Evolutionary conservation across 371 early-diverging fungal genomes (phyloP).

Genomic region (Funneliformis caledonium): DNA sequence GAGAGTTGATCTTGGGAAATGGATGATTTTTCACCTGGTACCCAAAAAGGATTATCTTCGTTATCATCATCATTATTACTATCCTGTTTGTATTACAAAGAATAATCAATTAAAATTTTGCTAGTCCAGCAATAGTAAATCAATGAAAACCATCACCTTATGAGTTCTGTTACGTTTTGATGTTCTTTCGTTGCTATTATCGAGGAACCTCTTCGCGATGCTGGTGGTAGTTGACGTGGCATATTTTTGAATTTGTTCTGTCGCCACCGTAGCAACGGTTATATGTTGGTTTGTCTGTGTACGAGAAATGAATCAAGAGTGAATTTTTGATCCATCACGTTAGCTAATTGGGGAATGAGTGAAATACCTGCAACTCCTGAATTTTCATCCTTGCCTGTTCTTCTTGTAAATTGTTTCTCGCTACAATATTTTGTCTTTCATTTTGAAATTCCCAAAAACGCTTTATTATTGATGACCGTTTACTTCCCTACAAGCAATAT

Average conservation of each 20-base stretch:
- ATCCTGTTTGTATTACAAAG: conserved; percentile 16
- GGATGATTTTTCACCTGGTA: conserved; percentile 13
- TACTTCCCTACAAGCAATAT: conserved; percentile 32
- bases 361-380: conserved; percentile 39
- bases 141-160: conserved; percentile 2
- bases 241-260: conserved; percentile 37
- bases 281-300: conserved; percentile 15
- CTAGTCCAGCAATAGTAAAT: conserved; percentile 23
- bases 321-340: conserved; percentile 14
- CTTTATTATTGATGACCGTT: conserved; percentile 27
- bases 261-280: conserved; percentile 25
- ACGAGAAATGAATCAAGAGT: conserved; percentile 20
- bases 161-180: conserved; percentile 30
- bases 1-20: background rate
- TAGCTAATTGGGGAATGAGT: conserved; percentile 6
- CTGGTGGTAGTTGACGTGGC: conserved; percentile 11
- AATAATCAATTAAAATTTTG: conserved; percentile 8
- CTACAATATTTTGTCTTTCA: conserved; percentile 27
- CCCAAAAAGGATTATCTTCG: conserved; percentile 14
- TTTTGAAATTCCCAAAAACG: conserved; percentile 32
- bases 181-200: conserved; percentile 25
- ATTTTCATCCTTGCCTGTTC: conserved; percentile 16
- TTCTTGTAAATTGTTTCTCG: conserved; percentile 11
- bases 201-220: conserved; percentile 28
- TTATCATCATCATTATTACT: conserved; percentile 8